A percentile compares a stretch with the other conserved stretches of the same genome.
phyloP scores from a whole-genome alignment of 1,284 basidiomycete species.

The Cerioporus squamosus region DNA sequence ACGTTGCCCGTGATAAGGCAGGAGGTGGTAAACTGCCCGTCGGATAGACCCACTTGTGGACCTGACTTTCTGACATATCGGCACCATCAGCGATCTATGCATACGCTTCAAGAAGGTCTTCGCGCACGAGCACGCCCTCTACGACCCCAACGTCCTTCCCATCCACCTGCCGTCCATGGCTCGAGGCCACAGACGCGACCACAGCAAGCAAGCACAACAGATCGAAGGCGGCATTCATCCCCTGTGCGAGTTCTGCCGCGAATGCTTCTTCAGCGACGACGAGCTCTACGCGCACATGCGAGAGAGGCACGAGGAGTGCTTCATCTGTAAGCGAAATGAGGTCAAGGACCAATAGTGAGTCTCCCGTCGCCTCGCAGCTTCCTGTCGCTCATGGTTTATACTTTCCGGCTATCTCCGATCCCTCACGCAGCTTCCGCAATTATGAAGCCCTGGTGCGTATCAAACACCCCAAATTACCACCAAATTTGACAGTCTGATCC shows the following conservation, averaged over 20 bases:
- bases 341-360: conserved; percentile 85
- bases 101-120: conserved; percentile 94
- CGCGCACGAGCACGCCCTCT: conserved; percentile 92
- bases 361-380: background rate
- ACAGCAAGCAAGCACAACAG: conserved; percentile 45
- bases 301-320: conserved; percentile 95
- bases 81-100: conserved; percentile 76
- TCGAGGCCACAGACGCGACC: conserved; percentile 46
- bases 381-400: no score
- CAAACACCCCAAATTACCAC: background rate
- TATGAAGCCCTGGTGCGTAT: conserved; percentile 71
- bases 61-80: no score
- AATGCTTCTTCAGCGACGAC: conserved; percentile 91
- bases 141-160: conserved; percentile 70
- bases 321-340: conserved; percentile 87
- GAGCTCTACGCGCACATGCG: conserved; percentile 96
- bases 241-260: conserved; percentile 89
- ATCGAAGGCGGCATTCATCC: conserved; percentile 78
- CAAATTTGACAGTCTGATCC: background rate
- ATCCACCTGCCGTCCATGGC: conserved; percentile 81
- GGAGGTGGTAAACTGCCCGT: no score
- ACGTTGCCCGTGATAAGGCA: no score
- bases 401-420: background rate
- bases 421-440: conserved; percentile 69
- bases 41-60: no score